These are phyloP conservation scores for Hymenoscyphus infarciens DNA, from an alignment of 2,329 filamentous ascomycete species.

Conservation along the genomic window DNA sequence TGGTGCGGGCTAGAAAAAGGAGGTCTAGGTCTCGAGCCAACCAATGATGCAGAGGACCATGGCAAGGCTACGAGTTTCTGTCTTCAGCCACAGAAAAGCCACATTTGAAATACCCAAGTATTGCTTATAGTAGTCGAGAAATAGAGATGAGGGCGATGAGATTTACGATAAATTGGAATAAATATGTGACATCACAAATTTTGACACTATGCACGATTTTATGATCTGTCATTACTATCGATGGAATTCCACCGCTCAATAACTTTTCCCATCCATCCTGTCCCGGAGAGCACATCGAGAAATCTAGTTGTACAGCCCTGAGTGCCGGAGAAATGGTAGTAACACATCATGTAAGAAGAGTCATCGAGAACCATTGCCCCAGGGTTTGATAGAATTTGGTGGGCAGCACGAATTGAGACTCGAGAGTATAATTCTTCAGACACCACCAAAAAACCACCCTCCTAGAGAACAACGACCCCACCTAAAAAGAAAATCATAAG, in stretches of 20 bases:
- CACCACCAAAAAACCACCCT: conserved; percentile 27
- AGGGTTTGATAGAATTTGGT: conserved; percentile 11
- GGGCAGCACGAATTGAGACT: conserved; percentile 28
- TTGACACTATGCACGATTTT: not conserved
- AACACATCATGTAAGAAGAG: conserved; percentile 37
- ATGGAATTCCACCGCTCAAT: conserved; percentile 19
- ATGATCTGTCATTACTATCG: conserved; percentile 4
- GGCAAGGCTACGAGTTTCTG: conserved; percentile 2
- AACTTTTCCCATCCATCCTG: conserved; percentile 36
- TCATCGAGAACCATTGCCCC: conserved; percentile 35
- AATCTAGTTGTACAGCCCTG: conserved; percentile 38
- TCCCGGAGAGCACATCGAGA: conserved; percentile 34
- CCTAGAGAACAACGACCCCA: conserved; percentile 24
- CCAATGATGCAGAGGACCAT: not conserved
- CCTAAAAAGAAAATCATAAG: conserved; percentile 35
- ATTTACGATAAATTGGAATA: too few relatives aligned
- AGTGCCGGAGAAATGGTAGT: conserved; percentile 38
- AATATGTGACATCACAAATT: not conserved
- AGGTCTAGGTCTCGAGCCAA: not conserved
- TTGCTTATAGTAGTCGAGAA: too few relatives aligned
- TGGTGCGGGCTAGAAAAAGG: conserved; percentile 9
- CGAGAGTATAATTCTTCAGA: conserved; percentile 25
- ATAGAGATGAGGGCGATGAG: too few relatives aligned
- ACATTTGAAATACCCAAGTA: not conserved
- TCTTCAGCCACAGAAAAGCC: not conserved